phyloP scores from a whole-genome alignment of 495 filamentous ascomycete species.

The Penicillium waksmanii region DNA sequence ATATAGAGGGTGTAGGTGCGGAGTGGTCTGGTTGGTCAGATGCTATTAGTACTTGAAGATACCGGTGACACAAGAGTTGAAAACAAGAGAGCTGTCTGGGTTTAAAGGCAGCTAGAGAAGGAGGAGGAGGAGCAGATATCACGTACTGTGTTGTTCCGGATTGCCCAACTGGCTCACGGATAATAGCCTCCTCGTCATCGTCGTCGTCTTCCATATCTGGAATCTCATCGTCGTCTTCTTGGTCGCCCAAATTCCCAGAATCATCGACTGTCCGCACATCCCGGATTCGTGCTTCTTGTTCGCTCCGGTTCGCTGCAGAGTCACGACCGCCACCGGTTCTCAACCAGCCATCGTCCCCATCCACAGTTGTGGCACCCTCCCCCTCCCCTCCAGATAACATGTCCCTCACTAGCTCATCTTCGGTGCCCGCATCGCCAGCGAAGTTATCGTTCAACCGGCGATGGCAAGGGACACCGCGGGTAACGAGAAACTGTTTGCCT shows the following conservation, averaged over 20 bases:
- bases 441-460: conserved; percentile 91
- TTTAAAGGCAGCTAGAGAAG: conserved; percentile 1
- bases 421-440: conserved; percentile 79
- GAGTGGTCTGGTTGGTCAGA: conserved; percentile 59
- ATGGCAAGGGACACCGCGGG: conserved; percentile 90
- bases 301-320: conserved; percentile 50
- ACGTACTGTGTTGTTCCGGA: conserved; percentile 71
- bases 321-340: conserved; percentile 70
- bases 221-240: conserved; percentile 84
- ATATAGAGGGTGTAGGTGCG: conserved; percentile 98
- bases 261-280: conserved; percentile 90
- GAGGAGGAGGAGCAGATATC: conserved; percentile 3
- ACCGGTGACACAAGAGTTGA: conserved; percentile 1
- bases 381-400: conserved; percentile 67
- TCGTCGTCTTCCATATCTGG: conserved; percentile 98
- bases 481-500: conserved; percentile 94
- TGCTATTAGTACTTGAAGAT: background rate
- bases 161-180: conserved; percentile 67
- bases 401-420: conserved; percentile 82
- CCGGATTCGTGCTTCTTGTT: conserved; percentile 69
- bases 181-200: conserved; percentile 97
- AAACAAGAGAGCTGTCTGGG: background rate
- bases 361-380: conserved; percentile 51
- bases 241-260: conserved; percentile 70
- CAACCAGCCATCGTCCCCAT: conserved; percentile 89